Base-by-base conservation (phyloP, 768 basidiomycete species). In the Termitomyces sp. region DNA sequence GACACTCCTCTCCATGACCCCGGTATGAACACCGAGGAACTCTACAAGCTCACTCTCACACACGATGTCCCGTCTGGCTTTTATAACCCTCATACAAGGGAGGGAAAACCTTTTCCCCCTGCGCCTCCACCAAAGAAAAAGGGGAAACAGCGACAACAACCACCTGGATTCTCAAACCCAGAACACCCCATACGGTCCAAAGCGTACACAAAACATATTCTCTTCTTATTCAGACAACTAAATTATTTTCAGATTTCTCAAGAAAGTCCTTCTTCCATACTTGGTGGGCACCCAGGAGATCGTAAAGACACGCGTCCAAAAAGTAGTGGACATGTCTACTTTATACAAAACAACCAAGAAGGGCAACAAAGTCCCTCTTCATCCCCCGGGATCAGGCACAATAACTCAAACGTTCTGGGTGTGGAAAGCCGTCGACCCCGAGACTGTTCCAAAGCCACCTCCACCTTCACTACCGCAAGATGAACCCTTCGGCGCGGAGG, bases 131-230 rank as follows among this genome's bases (percentile, higher is more conserved):
- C 42, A 48, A 36, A 3, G 9, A 50, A n/a, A 36, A 47, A 42
- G n/a, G 60, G 53, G 5, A 33, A 44, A 20, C 46, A 42, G 32
- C 56, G 18, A 41, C 20, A 32, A 3, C 44, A 59, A 0, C 38
- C 22, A 7, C 68, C 67, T 1, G 35, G 45, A 3, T 76, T 79
- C 15, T 74, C 78, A 4, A 64, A 73, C 48, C 65, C 74, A 0
- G 70, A 74, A 9, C 77, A 85, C 57, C 73, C 76, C 7, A 67
- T 88, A 45, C 76, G 80, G 18, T 88, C 86, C 13, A 69, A 84
- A 52, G 70, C 63, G 86, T 81, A 53, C 43, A 18, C 20, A 16
- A 13, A 16, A 18, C 11, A 12, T 12, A 16, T 33, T 40, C 43
- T 9, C 16, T 39, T 18, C n/a, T 31, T 11, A 2, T 32, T 12